Evolutionary conservation across 1,284 basidiomycete species (phyloP).

Genomic region (Ceratobasidium sp.): DNA sequence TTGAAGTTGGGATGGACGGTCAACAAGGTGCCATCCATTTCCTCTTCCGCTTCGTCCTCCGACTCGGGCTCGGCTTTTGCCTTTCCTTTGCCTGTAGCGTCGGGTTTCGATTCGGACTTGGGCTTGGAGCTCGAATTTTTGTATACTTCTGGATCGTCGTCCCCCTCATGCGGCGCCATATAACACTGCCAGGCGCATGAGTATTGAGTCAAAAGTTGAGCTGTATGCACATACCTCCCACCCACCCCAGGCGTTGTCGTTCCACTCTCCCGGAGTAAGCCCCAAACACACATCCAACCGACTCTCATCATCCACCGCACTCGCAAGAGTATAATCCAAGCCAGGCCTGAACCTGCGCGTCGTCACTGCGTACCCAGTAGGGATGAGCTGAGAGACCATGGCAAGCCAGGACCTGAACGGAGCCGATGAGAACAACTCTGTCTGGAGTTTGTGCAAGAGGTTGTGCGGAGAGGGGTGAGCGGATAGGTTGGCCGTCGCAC

Average conservation of each 20-base stretch:
- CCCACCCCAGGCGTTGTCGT: slow-evolving; percentile 83
- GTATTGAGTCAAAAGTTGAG: slow-evolving; percentile 19
- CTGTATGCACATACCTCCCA: slow-evolving; percentile 74
- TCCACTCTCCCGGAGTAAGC: slow-evolving; percentile 78
- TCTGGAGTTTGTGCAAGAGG: slow-evolving; percentile 33
- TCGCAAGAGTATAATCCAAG: slow-evolving; percentile 94
- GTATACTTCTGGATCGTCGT: slow-evolving; percentile 94
- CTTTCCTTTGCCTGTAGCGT: slow-evolving; percentile 37
- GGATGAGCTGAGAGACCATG: slow-evolving; percentile 79
- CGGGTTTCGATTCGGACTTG: slow-evolving; percentile 32
- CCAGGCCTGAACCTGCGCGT: slow-evolving; percentile 91
- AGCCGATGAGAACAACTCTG: slow-evolving; percentile 78
- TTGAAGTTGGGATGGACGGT: slow-evolving; percentile 93
- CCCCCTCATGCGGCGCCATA: slow-evolving; percentile 91
- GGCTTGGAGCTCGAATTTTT: slow-evolving; percentile 58
- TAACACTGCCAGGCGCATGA: slow-evolving; percentile 67
- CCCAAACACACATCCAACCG: slow-evolving; percentile 90
- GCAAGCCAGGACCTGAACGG: slow-evolving; percentile 91
- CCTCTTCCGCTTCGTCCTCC: slow-evolving; percentile 62
- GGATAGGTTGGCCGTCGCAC: slow-evolving; percentile 53
- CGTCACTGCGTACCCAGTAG: slow-evolving; percentile 74
- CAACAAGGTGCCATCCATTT: slow-evolving; percentile 83
- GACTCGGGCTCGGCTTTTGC: slow-evolving; percentile 51
- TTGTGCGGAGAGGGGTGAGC: slow-evolving; percentile 21
- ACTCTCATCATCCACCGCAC: slow-evolving; percentile 82